Conservation (phyloP, 257 asterid genomes). For the Solanum medicagineum region DNA sequence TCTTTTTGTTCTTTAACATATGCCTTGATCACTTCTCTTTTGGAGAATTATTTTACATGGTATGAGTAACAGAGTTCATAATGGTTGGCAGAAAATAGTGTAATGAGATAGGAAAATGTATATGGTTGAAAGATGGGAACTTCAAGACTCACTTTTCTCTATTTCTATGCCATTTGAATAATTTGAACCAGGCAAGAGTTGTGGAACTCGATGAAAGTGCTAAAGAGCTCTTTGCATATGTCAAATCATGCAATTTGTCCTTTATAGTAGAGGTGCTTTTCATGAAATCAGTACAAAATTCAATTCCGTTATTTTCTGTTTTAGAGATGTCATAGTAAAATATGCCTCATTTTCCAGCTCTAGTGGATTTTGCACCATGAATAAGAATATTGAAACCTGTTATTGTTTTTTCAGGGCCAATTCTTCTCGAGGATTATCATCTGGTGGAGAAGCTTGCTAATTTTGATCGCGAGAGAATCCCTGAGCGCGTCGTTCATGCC, state of each 20-base stretch:
- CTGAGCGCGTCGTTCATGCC: conserved; percentile 94
- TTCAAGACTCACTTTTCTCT: background rate
- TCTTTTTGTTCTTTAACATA: background rate
- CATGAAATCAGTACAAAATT: background rate
- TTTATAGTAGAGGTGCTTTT: background rate
- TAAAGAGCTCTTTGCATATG: background rate
- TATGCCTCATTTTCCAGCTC: background rate
- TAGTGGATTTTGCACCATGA: background rate
- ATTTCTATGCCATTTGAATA: background rate
- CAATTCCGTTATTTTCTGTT: background rate
- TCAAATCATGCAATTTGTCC: background rate
- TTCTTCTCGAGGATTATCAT: conserved; percentile 91
- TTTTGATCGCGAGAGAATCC: conserved; percentile 88
- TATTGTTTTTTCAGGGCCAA: conserved; percentile 43
- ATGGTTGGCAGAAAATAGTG: background rate
- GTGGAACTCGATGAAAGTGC: background rate
- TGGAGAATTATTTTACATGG: background rate
- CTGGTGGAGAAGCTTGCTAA: conserved; percentile 83
- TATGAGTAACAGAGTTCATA: background rate
- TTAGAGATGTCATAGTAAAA: background rate
- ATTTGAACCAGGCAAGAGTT: background rate
- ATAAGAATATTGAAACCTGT: background rate
- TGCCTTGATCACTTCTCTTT: background rate
- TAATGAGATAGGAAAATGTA: background rate
- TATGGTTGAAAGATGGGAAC: background rate